phyloP scores from a whole-genome alignment of 139 green algal genomes.

The Tetradesmus lagerheimii region DNA sequence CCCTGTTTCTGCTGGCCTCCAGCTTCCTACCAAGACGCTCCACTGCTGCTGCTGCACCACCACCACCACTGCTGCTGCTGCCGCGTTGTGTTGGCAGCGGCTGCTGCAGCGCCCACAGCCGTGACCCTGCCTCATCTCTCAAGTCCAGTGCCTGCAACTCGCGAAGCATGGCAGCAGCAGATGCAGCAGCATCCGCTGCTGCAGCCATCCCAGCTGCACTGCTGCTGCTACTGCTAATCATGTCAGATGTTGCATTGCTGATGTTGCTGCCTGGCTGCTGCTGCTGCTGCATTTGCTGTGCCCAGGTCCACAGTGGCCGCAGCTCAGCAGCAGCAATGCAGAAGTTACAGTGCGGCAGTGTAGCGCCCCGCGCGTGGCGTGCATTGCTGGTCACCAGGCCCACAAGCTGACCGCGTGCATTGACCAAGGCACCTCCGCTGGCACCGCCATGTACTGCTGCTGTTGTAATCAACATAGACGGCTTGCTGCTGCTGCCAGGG shows the following conservation, averaged over 20 bases:
- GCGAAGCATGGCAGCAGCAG: neutral
- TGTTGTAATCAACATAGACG: constrained; percentile 76
- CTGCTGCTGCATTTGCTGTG: constrained; percentile 37
- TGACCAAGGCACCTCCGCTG: constrained; percentile 78
- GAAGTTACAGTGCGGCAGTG: constrained; percentile 77
- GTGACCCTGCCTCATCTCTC: neutral
- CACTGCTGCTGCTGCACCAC: neutral
- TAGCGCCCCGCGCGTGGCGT: constrained; percentile 44
- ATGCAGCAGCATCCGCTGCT: neutral
- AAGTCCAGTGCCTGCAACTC: constrained; percentile 13
- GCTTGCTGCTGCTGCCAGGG: neutral
- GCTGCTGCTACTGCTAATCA: neutral
- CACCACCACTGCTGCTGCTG: constrained; percentile 6
- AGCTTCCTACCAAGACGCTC: neutral
- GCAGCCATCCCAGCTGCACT: neutral
- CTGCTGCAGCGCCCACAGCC: constrained; percentile 36
- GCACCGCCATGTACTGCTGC: constrained; percentile 79
- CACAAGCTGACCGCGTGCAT: constrained; percentile 61
- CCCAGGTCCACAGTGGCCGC: constrained; percentile 55
- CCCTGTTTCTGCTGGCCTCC: neutral
- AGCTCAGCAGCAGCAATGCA: constrained; percentile 67
- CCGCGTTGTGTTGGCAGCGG: neutral
- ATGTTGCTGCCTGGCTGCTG: constrained; percentile 22
- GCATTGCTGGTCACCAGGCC: constrained; percentile 83
- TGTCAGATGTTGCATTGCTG: neutral